Conservation (phyloP, 352 stramenopile species). For the Elongisporangium undulatum region DNA sequence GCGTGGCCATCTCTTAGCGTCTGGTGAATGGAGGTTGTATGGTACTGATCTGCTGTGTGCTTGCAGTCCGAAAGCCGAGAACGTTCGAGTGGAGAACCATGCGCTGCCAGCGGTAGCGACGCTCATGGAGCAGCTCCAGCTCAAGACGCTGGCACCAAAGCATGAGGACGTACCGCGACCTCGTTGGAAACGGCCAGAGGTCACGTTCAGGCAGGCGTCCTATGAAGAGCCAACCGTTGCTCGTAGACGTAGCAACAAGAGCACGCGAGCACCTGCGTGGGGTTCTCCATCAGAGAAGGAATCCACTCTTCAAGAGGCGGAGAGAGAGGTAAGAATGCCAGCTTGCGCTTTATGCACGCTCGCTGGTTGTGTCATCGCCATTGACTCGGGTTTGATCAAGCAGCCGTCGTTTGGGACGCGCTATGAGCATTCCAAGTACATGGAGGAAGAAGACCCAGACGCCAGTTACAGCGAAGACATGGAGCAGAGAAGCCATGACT, state of each 20-base stretch:
- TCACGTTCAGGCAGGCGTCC: background rate
- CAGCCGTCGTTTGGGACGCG: background rate
- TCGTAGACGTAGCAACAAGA: background rate
- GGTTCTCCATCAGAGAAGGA: constrained; percentile 5
- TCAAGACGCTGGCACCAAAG: background rate
- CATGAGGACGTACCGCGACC: background rate
- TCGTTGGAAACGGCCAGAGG: background rate
- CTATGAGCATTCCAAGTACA: background rate
- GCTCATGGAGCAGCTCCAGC: constrained; percentile 29
- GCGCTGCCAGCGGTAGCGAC: constrained; percentile 16
- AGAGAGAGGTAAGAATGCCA: background rate
- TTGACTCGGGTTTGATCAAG: background rate
- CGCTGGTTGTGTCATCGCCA: too few species aligned
- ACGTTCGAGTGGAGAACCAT: constrained; percentile 34
- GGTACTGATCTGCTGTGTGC: background rate
- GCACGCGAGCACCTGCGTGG: constrained; percentile 1
- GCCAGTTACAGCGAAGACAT: background rate
- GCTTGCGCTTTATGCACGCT: background rate
- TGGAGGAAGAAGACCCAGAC: background rate
- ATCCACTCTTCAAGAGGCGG: background rate
- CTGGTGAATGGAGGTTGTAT: background rate
- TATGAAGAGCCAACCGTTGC: background rate
- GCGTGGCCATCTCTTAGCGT: background rate
- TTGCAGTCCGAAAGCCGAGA: constrained; percentile 7
- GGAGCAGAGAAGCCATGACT: background rate